Evolutionary conservation across 768 basidiomycete species (phyloP), one percentile per base, ranked within the genome.

Genomic region (Leucocoprinus leucothites): DNA sequence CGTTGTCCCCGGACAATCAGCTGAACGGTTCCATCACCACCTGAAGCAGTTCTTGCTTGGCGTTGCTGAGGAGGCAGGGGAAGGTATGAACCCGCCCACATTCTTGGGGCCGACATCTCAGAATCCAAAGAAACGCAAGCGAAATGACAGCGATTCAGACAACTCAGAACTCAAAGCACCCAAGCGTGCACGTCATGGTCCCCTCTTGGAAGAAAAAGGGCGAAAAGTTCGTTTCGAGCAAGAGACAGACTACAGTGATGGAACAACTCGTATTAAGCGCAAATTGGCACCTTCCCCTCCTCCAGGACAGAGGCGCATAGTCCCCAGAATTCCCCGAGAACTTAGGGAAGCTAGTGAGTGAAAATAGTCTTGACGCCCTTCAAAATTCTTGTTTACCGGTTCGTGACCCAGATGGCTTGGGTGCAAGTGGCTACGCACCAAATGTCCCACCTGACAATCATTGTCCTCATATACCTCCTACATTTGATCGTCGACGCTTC

Each of bases 1-100:
- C 43, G 19, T 53, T 36, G 51, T 45, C 16, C 51, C 51, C 14
- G 51, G 51, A 6, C 51, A 53, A 25, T 53, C 51, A 7, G 42
- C 25, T 22, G 28, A 53, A 18, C 51, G 44, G 18, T 53, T 34
- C 14, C 26, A 53, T 18, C 25, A 43, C 28, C 51, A 53, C 38
- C 42, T 53, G 14, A 14, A 22, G 11, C 41, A 44, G 19, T 45
- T 53, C 51, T 31, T 53, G 31, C 21, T 24, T 28, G 42, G 16
- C 11, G 16, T 38, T 13, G 38, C 38, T n/a, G 38, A 38, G 4
- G 38, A 38, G 38, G 38, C 38, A 4, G 38, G 38, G 38, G 38
- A 38, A 38, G 38, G 38, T 13, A 38, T 38, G 38, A 13, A 38
- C 16, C 38, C 38, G 5, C 38, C 38, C 3, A 38, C 14, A 6